Evolutionary conservation across 768 basidiomycete genomes (phyloP).

Genomic region (Daedaleopsis sinensis): DNA sequence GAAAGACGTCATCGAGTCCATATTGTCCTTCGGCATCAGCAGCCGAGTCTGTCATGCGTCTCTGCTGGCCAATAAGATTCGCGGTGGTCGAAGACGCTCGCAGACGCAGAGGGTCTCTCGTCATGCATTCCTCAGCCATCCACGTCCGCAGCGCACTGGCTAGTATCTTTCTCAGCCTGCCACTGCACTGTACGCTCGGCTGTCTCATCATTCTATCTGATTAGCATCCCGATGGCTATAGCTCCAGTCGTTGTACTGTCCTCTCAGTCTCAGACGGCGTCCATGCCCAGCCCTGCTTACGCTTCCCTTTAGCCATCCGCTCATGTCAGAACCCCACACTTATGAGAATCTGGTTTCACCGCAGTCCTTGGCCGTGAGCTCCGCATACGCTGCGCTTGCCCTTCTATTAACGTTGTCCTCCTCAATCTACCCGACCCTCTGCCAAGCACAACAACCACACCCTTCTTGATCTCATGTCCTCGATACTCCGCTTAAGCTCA

Average conservation of each 20-base stretch:
- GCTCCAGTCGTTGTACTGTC: no score
- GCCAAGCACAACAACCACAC: background rate
- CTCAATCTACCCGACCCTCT: background rate
- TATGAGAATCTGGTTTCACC: background rate
- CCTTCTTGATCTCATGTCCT: background rate
- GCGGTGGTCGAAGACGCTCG: no score
- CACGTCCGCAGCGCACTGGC: no score
- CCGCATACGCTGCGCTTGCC: background rate
- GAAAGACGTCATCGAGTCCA: background rate
- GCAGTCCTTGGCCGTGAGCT: background rate
- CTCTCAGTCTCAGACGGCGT: no score
- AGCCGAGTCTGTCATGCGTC: background rate
- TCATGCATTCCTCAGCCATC: no score
- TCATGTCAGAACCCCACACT: background rate
- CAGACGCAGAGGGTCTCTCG: no score
- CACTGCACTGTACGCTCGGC: no score
- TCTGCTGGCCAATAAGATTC: background rate
- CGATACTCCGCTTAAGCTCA: no score
- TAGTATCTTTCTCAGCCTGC: no score
- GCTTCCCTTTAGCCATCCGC: background rate
- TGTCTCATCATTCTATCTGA: background rate
- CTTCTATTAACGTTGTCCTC: slow-evolving; percentile 4
- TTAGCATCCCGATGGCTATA: no score
- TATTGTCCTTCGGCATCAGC: background rate
- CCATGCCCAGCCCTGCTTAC: background rate